These are phyloP conservation scores for Urochloa ruziziensis DNA, from an alignment of 176 grass and related monocot species.

Conservation along the genomic window DNA sequence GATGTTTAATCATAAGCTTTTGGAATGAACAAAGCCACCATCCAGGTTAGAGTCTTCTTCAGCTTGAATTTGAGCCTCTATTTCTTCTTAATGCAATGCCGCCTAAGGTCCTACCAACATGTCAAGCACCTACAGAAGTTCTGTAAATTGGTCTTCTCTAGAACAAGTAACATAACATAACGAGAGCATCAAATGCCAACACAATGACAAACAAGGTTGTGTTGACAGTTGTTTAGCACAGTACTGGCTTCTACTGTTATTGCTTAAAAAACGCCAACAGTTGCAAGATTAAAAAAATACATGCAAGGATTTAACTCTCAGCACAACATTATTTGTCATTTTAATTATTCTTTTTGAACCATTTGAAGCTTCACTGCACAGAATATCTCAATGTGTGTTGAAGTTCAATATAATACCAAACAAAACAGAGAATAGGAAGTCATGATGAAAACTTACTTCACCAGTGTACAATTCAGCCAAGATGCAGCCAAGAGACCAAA, in stretches of 20 bases:
- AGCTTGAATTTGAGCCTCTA: background rate
- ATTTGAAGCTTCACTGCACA: background rate
- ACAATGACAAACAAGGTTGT: background rate
- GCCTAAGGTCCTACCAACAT: slow-evolving; percentile 12
- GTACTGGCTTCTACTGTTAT: background rate
- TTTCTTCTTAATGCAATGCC: background rate
- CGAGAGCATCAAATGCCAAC: background rate
- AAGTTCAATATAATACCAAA: slow-evolving; percentile 19
- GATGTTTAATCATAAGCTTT: slow-evolving; percentile 3
- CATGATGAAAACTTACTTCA: slow-evolving; percentile 58
- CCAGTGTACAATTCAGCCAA: slow-evolving; percentile 85
- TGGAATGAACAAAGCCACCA: background rate
- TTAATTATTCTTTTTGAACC: background rate
- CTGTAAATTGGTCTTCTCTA: background rate
- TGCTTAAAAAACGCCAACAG: background rate
- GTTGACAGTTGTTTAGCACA: background rate
- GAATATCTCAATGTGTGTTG: background rate
- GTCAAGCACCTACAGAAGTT: background rate
- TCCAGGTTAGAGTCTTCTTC: background rate
- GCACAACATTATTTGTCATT: background rate
- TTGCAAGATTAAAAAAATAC: slow-evolving; percentile 1
- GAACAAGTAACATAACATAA: slow-evolving; percentile 12
- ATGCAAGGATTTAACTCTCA: background rate
- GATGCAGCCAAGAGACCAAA: slow-evolving; percentile 99
- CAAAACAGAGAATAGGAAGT: slow-evolving; percentile 8